phyloP scores from a whole-genome alignment of 257 asterid genomes.

The Nemophila menziesii region DNA sequence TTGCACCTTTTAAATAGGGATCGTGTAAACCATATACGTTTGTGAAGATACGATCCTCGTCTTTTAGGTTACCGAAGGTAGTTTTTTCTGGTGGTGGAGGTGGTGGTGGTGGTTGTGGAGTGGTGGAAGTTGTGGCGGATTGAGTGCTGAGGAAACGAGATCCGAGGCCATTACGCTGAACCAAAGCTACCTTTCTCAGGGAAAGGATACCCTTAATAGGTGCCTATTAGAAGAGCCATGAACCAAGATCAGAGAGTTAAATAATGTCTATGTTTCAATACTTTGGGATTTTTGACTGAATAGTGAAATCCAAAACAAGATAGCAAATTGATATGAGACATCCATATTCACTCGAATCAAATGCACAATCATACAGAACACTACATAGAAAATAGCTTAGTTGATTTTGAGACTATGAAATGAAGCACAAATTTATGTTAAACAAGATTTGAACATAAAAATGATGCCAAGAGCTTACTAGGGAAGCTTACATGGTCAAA shows the following conservation, averaged over 20 bases:
- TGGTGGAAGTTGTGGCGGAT: constrained; percentile 61
- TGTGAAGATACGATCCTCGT: constrained; percentile 96
- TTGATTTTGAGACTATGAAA: no score
- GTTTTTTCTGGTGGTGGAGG: constrained; percentile 98
- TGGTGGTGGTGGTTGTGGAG: constrained; percentile 80
- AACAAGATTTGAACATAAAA: no score
- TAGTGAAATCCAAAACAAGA: no score
- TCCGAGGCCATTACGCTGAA: constrained; percentile 35
- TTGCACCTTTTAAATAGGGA: constrained; percentile 90
- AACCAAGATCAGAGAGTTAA: neutral
- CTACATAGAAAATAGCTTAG: no score
- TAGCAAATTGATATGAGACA: no score
- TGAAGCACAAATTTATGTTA: no score
- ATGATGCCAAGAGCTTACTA: neutral
- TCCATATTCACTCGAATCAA: no score
- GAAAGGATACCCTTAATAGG: constrained; percentile 62
- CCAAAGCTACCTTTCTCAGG: constrained; percentile 38
- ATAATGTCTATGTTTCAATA: neutral
- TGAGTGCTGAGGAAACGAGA: constrained; percentile 66
- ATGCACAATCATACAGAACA: no score
- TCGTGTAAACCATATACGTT: constrained; percentile 84
- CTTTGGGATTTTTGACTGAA: no score
- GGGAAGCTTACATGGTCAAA: no score
- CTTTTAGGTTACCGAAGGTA: constrained; percentile 92
- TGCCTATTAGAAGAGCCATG: constrained; percentile 39